Evolutionary conservation across 257 asterid genomes (phyloP).

Genomic region (Solanum boliviense): DNA sequence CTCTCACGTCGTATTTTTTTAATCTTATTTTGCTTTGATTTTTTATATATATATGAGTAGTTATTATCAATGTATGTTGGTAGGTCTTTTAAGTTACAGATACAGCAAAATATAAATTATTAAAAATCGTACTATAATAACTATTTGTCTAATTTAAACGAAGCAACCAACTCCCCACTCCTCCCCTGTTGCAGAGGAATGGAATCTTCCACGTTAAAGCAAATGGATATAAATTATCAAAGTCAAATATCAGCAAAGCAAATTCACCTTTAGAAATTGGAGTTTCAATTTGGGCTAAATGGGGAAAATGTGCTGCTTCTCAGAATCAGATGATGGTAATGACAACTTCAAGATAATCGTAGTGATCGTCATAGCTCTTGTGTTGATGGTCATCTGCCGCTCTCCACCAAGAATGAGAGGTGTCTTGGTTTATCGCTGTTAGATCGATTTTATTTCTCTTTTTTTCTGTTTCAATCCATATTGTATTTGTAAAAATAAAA

Average conservation of each 20-base stretch:
- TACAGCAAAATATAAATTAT: neutral
- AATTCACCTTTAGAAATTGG: neutral
- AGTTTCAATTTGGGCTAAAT: neutral
- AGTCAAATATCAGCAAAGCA: neutral
- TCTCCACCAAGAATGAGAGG: constrained; percentile 9
- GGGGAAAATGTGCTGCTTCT: constrained; percentile 25
- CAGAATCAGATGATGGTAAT: constrained; percentile 1
- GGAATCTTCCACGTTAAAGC: neutral
- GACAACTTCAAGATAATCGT: constrained; percentile 4
- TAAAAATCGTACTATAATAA: neutral
- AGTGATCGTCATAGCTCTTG: constrained; percentile 14
- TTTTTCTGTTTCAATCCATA: neutral
- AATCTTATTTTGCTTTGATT: no score
- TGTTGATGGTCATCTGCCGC: constrained; percentile 14
- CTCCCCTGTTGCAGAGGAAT: neutral
- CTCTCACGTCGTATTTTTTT: no score
- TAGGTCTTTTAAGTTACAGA: neutral
- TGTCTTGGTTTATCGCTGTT: constrained; percentile 2
- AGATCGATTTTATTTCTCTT: neutral
- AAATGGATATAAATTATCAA: neutral
- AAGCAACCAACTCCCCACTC: neutral
- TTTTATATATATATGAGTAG: no score
- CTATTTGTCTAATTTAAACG: neutral
- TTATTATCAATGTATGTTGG: neutral
- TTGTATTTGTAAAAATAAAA: neutral